A percentile compares a stretch with the other conserved stretches of the same genome.
phyloP scores from a whole-genome alignment of 306 rosid species.

The Malus sieversii region DNA sequence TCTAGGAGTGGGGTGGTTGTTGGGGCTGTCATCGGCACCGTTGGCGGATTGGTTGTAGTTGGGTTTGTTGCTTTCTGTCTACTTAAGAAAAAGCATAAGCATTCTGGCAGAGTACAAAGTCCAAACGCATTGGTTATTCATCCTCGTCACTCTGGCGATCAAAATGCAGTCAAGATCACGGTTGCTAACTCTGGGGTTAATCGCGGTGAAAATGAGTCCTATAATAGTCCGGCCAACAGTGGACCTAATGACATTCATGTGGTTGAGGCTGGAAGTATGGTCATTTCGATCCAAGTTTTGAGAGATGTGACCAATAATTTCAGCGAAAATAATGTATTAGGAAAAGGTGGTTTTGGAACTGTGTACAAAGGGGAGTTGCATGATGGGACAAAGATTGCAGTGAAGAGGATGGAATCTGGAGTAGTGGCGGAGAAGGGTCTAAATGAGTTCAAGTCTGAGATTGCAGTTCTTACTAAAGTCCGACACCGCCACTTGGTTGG shows the following conservation, averaged over 20 bases:
- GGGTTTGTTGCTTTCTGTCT: constrained; percentile 15
- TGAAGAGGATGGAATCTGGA: constrained; percentile 85
- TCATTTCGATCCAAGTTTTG: constrained; percentile 65
- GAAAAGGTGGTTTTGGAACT: constrained; percentile 81
- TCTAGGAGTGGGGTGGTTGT: constrained; percentile 8
- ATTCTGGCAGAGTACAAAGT: constrained; percentile 16
- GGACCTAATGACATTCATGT: constrained; percentile 35
- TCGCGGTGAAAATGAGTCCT: constrained; percentile 12
- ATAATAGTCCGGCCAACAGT: constrained; percentile 20
- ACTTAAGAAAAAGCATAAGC: constrained; percentile 13
- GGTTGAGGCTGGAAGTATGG: constrained; percentile 55
- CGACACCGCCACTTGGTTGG: constrained; percentile 80
- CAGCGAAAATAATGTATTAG: constrained; percentile 49
- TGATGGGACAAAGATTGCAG: constrained; percentile 88
- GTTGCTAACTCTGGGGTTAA: constrained; percentile 14
- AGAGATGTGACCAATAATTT: constrained; percentile 66
- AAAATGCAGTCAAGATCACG: constrained; percentile 32
- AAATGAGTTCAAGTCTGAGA: constrained; percentile 73
- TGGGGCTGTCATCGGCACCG: constrained; percentile 28
- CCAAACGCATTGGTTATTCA: constrained; percentile 23
- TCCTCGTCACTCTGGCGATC: constrained; percentile 40
- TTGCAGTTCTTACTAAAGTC: constrained; percentile 76
- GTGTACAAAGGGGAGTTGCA: constrained; percentile 80
- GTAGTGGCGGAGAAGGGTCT: constrained; percentile 52
- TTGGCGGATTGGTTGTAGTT: constrained; percentile 21